These are phyloP conservation scores for Dentiscutata heterogama DNA, from an alignment of 371 early-diverging fungal genomes.

Conservation along the genomic window DNA sequence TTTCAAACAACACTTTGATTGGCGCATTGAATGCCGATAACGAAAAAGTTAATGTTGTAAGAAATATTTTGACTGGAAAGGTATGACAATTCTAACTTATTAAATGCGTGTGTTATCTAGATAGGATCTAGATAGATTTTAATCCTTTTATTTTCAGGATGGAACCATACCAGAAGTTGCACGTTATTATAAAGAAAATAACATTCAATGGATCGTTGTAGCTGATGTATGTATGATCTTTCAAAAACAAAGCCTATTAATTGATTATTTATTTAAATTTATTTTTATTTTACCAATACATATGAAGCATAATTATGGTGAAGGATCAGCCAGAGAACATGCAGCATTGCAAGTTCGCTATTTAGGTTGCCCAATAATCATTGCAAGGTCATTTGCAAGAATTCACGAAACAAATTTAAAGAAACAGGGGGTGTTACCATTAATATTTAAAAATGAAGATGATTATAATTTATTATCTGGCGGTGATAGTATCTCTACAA, in stretches of 20 bases:
- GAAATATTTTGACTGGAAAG: conserved; percentile 76
- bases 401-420: conserved; percentile 99
- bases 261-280: background rate
- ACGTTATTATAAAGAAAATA: conserved; percentile 83
- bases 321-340: conserved; percentile 98
- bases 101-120: background rate
- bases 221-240: conserved; percentile 74
- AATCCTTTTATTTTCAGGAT: background rate
- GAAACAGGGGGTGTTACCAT: conserved; percentile 97
- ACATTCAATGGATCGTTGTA: conserved; percentile 90
- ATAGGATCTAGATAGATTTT: too few relatives aligned
- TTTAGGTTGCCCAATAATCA: conserved; percentile 89
- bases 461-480: conserved; percentile 86
- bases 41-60: conserved; percentile 85
- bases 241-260: background rate
- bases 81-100: background rate
- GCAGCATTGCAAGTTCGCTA: conserved; percentile 96
- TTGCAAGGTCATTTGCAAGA: conserved; percentile 95
- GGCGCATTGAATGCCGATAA: conserved; percentile 96
- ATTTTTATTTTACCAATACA: background rate
- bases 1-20: conserved; percentile 96
- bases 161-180: conserved; percentile 80
- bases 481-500: conserved; percentile 82
- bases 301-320: conserved; percentile 86
- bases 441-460: conserved; percentile 85